Base-by-base conservation (phyloP, 2,329 filamentous ascomycete species). In the Neoscytalidium dimidiatum region DNA sequence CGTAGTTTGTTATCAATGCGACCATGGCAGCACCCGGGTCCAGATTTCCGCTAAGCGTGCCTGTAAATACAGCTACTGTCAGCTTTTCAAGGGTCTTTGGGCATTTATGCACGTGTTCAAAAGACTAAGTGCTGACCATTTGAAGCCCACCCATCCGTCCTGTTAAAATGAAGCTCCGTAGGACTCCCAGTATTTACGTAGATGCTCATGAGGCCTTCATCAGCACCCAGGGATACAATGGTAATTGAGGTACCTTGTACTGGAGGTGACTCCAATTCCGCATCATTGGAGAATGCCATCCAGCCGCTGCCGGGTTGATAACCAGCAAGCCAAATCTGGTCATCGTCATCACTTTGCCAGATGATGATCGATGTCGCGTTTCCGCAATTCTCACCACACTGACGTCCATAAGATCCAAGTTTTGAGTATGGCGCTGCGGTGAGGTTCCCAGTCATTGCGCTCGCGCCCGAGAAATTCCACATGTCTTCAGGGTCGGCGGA, bases 91-190 rank as follows among this genome's bases (percentile, higher is more conserved):
- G 51, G 8, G 17, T 21, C 51, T 33, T 11, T 21, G 11, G 13
- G 21, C 13, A 28, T 8, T 43, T 7, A n/a, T n/a, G n/a, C n/a
- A n/a, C n/a, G n/a, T n/a, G n/a, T n/a, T n/a, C n/a, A n/a, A n/a
- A n/a, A n/a, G n/a, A n/a, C 17, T 29, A 17, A 61, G 14, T 21
- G 33, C 57, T 9, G 1, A 61, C 57, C 57, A 33, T 61, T 41
- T 9, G 44, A 29, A 3, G 57, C 28, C 56, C 56, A 61, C 3
- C 56, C 56, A 11, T 61, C 56, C 3, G 57, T 61, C 14, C 44
- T 61, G 21, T 61, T 61, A 29, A 61, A 61, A 31, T 48, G 57
- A 8, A 61, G 29, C n/a, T 28, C n/a, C 17, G 57, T 61, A 21
- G 57, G 57, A 9, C 38, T 61, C 41, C 57, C 57, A 2, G 11